These are phyloP conservation scores for Backusella tarrabulga DNA, from an alignment of 192 early-diverging fungal species.

Conservation along the genomic window DNA sequence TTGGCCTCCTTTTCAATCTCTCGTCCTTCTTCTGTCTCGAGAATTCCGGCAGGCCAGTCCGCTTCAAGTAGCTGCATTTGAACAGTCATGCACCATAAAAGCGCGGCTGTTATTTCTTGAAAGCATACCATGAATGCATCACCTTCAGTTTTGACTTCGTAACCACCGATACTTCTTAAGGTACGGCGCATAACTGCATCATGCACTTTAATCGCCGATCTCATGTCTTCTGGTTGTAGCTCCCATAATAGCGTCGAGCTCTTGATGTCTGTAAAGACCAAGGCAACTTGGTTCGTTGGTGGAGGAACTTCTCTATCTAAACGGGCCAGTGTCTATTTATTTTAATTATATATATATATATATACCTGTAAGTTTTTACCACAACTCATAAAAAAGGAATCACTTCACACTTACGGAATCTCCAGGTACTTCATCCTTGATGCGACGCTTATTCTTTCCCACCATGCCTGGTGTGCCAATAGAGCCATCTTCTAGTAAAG, in stretches of 20 bases:
- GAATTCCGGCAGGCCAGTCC: slow-evolving; percentile 86
- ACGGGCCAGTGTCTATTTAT: slow-evolving; percentile 54
- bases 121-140: slow-evolving; percentile 95
- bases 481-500: slow-evolving; percentile 17
- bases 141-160: slow-evolving; percentile 95
- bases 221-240: slow-evolving; percentile 78
- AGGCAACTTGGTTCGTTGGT: slow-evolving; percentile 76
- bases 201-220: slow-evolving; percentile 83
- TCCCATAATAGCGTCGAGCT: slow-evolving; percentile 95
- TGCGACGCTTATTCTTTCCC: slow-evolving; percentile 38
- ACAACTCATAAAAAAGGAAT: not conserved
- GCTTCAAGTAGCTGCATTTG: slow-evolving; percentile 77
- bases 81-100: slow-evolving; percentile 87
- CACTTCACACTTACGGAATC: slow-evolving; percentile 39
- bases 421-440: slow-evolving; percentile 41
- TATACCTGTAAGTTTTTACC: no score
- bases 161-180: slow-evolving; percentile 80
- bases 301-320: slow-evolving; percentile 79
- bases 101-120: slow-evolving; percentile 72
- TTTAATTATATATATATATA: no score
- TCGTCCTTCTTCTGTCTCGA: slow-evolving; percentile 73
- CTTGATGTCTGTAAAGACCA: slow-evolving; percentile 95
- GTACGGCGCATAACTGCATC: slow-evolving; percentile 80
- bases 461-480: not conserved
- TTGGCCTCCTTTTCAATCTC: slow-evolving; percentile 65